Evolutionary conservation across 257 asterid species (phyloP).

Genomic region (Solanum bulbocastanum): DNA sequence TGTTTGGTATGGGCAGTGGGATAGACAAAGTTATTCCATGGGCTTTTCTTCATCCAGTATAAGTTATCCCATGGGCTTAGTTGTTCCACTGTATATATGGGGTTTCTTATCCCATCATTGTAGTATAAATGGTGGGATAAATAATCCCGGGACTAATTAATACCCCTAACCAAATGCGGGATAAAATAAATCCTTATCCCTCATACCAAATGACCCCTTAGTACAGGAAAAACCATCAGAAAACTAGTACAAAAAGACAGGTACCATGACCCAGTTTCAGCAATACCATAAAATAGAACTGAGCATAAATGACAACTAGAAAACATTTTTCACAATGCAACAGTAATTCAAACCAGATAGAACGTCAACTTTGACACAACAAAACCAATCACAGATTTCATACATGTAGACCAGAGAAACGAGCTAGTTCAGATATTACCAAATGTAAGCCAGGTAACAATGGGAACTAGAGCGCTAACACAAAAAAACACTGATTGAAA

Average conservation of each 20-base stretch:
- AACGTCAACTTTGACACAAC: not conserved
- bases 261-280: not conserved
- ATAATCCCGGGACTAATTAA: not conserved
- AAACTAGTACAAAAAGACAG: not conserved
- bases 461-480: not conserved
- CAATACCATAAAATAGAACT: not conserved
- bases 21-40: not conserved
- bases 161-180: not conserved
- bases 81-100: not conserved
- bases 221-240: not conserved
- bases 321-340: not conserved
- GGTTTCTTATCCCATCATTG: not conserved
- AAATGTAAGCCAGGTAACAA: not conserved
- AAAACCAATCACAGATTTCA: not conserved
- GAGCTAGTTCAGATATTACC: not conserved
- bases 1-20: not conserved
- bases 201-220: not conserved
- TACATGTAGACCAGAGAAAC: not conserved
- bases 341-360: not conserved
- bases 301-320: not conserved
- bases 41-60: too few relatives aligned
- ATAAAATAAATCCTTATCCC: not conserved
- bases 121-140: not conserved
- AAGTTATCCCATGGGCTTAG: not conserved
- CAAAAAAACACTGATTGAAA: not conserved